Conservation (phyloP, 495 filamentous ascomycete genomes). For the Neurospora pannonica region DNA sequence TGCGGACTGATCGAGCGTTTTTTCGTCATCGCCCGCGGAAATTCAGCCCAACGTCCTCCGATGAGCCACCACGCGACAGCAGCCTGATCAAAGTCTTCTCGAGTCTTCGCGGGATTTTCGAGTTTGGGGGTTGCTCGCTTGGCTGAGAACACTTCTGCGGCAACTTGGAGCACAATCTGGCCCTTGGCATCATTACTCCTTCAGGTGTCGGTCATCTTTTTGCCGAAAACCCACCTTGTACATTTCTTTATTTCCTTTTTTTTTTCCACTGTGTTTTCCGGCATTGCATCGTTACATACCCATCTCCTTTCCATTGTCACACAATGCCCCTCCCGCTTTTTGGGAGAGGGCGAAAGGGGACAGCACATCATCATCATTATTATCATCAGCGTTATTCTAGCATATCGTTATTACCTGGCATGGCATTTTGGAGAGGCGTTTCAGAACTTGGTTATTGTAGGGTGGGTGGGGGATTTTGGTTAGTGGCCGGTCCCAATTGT, state of each 20-base stretch:
- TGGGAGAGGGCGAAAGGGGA: background rate
- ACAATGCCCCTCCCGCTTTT: background rate
- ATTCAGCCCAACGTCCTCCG: background rate
- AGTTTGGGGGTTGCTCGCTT: background rate
- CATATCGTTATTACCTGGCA: background rate
- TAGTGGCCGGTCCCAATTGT: background rate
- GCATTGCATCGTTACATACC: background rate
- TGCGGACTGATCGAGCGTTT: background rate
- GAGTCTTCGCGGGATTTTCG: background rate
- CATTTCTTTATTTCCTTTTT: background rate
- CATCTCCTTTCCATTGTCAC: background rate
- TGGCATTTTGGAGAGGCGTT: background rate
- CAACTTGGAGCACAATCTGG: background rate
- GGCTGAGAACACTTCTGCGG: background rate
- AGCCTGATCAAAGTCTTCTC: background rate
- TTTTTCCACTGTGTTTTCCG: background rate
- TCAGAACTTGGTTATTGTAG: background rate
- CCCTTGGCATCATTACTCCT: background rate
- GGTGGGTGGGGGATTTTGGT: background rate
- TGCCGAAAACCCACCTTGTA: background rate
- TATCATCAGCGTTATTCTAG: background rate
- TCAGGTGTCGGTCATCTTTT: background rate
- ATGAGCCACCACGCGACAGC: background rate
- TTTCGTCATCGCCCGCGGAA: background rate
- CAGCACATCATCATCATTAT: background rate